These are phyloP conservation scores for Thermothielavioides terrestris DNA, from an alignment of 495 filamentous ascomycete species.

Conservation along the genomic window DNA sequence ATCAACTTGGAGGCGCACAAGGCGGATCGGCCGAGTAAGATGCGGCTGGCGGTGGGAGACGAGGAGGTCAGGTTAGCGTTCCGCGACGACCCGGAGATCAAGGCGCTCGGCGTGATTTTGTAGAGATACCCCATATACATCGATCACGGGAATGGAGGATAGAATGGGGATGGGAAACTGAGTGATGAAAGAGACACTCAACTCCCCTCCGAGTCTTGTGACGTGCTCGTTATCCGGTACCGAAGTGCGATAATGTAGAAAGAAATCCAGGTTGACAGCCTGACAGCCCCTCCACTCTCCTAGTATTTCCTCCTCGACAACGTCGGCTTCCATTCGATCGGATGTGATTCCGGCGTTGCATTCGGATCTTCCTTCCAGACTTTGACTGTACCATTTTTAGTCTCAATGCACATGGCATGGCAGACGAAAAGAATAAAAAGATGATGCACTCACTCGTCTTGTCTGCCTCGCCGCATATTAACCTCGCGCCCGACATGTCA, in stretches of 20 bases:
- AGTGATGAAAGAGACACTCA: not conserved
- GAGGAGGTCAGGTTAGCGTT: conserved; percentile 86
- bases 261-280: not conserved
- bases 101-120: conserved; percentile 51
- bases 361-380: conserved; percentile 88
- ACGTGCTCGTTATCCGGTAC: too few relatives aligned
- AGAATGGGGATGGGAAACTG: not conserved
- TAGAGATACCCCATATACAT: conserved; percentile 14
- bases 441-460: conserved; percentile 61
- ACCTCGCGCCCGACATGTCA: conserved; percentile 74
- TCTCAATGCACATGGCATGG: too few relatives aligned
- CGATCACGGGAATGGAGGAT: not conserved
- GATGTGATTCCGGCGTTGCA: conserved; percentile 85
- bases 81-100: conserved; percentile 79
- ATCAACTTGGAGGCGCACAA: conserved; percentile 68
- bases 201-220: too few relatives aligned
- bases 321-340: conserved; percentile 86
- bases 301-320: conserved; percentile 47
- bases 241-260: not conserved
- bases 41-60: conserved; percentile 74
- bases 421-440: not conserved
- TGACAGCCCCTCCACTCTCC: not conserved
- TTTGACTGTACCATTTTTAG: conserved; percentile 56
- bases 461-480: conserved; percentile 92
- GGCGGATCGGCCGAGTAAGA: conserved; percentile 77